These are phyloP conservation scores for Mortierella sp. DNA, from an alignment of 371 early-diverging fungal genomes.

Conservation along the genomic window DNA sequence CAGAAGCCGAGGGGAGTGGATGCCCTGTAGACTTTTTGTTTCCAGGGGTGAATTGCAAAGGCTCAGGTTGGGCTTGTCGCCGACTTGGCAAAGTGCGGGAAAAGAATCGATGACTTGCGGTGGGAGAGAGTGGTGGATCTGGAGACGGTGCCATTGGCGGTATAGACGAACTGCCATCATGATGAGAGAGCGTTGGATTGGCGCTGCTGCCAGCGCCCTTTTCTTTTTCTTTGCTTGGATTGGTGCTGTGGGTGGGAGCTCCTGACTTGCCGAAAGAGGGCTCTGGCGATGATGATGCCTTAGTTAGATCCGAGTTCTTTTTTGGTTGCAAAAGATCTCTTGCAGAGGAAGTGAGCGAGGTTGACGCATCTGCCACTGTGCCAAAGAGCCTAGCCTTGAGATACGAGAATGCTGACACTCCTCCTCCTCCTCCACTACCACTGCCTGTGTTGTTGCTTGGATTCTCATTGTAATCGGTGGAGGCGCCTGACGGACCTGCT, in stretches of 20 bases:
- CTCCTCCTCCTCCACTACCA: background rate
- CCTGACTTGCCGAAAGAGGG: constrained; percentile 3
- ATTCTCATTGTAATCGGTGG: no score
- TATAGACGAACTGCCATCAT: background rate
- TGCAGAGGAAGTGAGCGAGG: constrained; percentile 31
- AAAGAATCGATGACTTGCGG: constrained; percentile 40
- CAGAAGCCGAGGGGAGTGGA: background rate
- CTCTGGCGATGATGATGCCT: constrained; percentile 15
- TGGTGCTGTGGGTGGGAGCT: constrained; percentile 7
- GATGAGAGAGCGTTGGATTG: background rate
- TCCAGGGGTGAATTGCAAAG: constrained; percentile 2
- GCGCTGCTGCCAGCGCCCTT: background rate
- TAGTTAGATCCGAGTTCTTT: constrained; percentile 12
- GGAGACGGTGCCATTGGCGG: constrained; percentile 8
- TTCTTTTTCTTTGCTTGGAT: background rate
- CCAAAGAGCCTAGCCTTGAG: constrained; percentile 39
- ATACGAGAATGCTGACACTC: constrained; percentile 41
- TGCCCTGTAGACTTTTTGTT: constrained; percentile 1
- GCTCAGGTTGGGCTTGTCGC: constrained; percentile 26
- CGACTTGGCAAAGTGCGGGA: constrained; percentile 31
- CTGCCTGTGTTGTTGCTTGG: no score
- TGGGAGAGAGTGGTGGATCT: constrained; percentile 2
- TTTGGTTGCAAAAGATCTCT: constrained; percentile 30
- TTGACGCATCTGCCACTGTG: constrained; percentile 29
- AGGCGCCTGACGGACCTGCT: no score